These are phyloP conservation scores for Oidiodendron maius DNA, from an alignment of 495 filamentous ascomycete genomes.

Conservation along the genomic window DNA sequence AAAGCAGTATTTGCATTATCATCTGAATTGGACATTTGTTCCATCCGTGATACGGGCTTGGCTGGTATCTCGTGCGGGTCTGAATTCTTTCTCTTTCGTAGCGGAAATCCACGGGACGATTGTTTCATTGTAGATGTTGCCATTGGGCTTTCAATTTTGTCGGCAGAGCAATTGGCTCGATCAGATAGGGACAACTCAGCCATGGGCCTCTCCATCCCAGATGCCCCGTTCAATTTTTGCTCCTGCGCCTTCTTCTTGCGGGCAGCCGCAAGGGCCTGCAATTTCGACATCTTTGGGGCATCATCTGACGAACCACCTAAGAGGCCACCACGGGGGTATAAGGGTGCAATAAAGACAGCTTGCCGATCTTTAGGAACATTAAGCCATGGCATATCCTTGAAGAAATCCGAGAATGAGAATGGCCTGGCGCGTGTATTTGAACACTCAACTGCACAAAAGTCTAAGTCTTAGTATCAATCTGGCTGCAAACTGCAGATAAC, in stretches of 20 bases:
- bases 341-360: constrained; percentile 59
- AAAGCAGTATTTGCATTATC: no score
- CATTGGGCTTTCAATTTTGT: not conserved
- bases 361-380: constrained; percentile 64
- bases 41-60: not conserved
- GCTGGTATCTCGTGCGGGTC: constrained; percentile 18
- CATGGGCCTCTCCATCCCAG: constrained; percentile 27
- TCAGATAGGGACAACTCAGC: constrained; percentile 6
- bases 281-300: constrained; percentile 74
- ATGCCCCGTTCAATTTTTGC: constrained; percentile 36
- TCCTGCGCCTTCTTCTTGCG: constrained; percentile 79
- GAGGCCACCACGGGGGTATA: constrained; percentile 56
- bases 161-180: not conserved
- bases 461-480: no score
- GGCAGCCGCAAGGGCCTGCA: constrained; percentile 83
- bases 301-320: constrained; percentile 66
- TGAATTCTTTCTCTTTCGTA: constrained; percentile 22
- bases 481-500: not conserved
- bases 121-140: not conserved
- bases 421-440: constrained; percentile 5
- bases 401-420: constrained; percentile 47
- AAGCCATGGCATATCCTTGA: constrained; percentile 82
- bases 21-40: constrained; percentile 8
- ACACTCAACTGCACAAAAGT: not conserved
- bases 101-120: constrained; percentile 13